phyloP scores from a whole-genome alignment of 106 monocot species.

The Acanthochlamys bracteata region DNA sequence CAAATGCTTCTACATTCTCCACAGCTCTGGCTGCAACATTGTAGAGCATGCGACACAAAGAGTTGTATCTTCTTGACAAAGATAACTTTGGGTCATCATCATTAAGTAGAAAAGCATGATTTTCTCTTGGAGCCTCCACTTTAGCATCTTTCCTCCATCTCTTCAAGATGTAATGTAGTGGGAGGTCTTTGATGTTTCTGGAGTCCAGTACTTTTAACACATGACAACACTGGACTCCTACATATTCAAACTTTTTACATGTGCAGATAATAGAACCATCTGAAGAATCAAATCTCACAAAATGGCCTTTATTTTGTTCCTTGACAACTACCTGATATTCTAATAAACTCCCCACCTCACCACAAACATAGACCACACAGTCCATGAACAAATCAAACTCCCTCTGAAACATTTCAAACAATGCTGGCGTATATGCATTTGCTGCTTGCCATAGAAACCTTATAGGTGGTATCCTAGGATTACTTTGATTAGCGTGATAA shows the following conservation, averaged over 20 bases:
- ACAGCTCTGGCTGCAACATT: conserved; percentile 62
- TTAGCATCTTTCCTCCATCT: conserved; percentile 78
- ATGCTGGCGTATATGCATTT: conserved; percentile 45
- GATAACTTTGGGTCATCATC: conserved; percentile 29
- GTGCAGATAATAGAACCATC: conserved; percentile 41
- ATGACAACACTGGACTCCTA: conserved; percentile 66
- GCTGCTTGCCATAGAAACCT: conserved; percentile 51
- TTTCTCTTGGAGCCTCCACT: conserved; percentile 22
- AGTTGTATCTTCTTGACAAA: conserved; percentile 31
- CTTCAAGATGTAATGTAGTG: conserved; percentile 40
- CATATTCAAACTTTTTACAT: conserved; percentile 51
- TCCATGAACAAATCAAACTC: conserved; percentile 55
- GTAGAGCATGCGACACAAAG: conserved; percentile 47
- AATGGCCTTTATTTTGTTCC: conserved; percentile 36
- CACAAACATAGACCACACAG: conserved; percentile 40
- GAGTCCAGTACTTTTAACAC: conserved; percentile 53
- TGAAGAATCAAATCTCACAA: conserved; percentile 61
- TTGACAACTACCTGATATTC: conserved; percentile 45
- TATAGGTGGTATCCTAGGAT: conserved; percentile 31
- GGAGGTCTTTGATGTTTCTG: conserved; percentile 57
- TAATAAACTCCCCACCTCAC: conserved; percentile 41
- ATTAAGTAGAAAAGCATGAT: conserved; percentile 18
- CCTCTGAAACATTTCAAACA: conserved; percentile 49
- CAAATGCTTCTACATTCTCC: conserved; percentile 48
- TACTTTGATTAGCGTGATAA: conserved; percentile 41